Evolutionary conservation across 768 basidiomycete genomes (phyloP).

Genomic region (Sistotremastrum suecicum): DNA sequence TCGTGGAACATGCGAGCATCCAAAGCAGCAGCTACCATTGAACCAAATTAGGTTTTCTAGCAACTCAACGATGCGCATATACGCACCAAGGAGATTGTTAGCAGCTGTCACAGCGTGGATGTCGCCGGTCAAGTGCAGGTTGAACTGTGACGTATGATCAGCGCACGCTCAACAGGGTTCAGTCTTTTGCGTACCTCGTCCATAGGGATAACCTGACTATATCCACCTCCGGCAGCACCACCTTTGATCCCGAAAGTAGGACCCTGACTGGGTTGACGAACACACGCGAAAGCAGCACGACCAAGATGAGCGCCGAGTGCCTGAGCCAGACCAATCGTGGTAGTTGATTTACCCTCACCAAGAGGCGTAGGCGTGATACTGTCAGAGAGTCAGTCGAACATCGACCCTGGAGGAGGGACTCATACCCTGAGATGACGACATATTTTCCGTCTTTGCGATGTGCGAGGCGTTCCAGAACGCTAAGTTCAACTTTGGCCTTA

Average conservation of each 20-base stretch:
- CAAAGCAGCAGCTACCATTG: slow-evolving; percentile 67
- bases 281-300: slow-evolving; percentile 89
- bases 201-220: slow-evolving; percentile 99
- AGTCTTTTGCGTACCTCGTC: slow-evolving; percentile 51
- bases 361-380: slow-evolving; percentile 94
- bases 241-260: slow-evolving; percentile 99
- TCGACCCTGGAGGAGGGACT: not conserved
- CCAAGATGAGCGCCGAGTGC: slow-evolving; percentile 90
- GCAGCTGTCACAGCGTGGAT: slow-evolving; percentile 97
- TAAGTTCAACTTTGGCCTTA: slow-evolving; percentile 94
- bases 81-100: slow-evolving; percentile 81
- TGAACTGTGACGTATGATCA: slow-evolving; percentile 46
- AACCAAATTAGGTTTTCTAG: slow-evolving; percentile 3
- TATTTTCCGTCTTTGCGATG: slow-evolving; percentile 92
- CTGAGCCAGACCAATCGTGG: slow-evolving; percentile 92
- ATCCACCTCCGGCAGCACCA: slow-evolving; percentile 95
- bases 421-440: slow-evolving; percentile 84
- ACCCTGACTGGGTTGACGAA: slow-evolving; percentile 95
- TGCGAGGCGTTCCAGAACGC: slow-evolving; percentile 67
- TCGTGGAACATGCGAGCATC: slow-evolving; percentile 98
- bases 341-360: slow-evolving; percentile 97
- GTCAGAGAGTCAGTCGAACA: slow-evolving; percentile 6
- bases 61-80: not conserved
- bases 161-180: not conserved
- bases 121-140: slow-evolving; percentile 90